Evolutionary conservation across 352 stramenopile genomes (phyloP).

Genomic region (Phytopythium mirpurense): DNA sequence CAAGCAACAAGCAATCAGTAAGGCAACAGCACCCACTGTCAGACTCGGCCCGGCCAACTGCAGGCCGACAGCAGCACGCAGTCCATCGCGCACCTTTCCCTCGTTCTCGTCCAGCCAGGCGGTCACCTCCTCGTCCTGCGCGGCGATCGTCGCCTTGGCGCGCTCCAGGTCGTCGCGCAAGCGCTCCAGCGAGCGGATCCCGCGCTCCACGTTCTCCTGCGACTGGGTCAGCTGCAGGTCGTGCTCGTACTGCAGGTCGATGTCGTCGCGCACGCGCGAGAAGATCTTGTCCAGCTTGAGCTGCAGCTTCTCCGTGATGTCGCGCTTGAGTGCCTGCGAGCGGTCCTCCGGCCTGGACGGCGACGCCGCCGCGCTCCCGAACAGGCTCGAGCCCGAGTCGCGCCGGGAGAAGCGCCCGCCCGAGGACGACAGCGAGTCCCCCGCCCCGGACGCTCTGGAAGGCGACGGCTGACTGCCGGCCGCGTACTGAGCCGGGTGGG

Average conservation of each 20-base stretch:
- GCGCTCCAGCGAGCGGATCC: slow-evolving; percentile 68
- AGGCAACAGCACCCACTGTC: too few relatives aligned
- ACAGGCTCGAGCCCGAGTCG: slow-evolving; percentile 16
- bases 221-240: slow-evolving; percentile 80
- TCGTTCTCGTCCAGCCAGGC: slow-evolving; percentile 77
- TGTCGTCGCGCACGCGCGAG: slow-evolving; percentile 80
- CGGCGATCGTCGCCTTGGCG: slow-evolving; percentile 41
- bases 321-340: slow-evolving; percentile 43
- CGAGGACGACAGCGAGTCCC: neutral
- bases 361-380: slow-evolving; percentile 15
- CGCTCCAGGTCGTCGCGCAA: slow-evolving; percentile 60
- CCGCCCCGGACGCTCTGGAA: neutral
- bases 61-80: too few relatives aligned
- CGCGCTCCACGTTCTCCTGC: slow-evolving; percentile 65
- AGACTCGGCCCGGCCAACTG: too few relatives aligned
- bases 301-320: slow-evolving; percentile 78
- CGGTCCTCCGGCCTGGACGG: slow-evolving; percentile 32
- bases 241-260: slow-evolving; percentile 84
- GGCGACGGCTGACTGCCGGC: neutral
- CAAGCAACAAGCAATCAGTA: too few relatives aligned
- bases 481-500: slow-evolving; percentile 18
- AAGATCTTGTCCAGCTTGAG: slow-evolving; percentile 72
- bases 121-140: slow-evolving; percentile 54
- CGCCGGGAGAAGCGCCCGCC: slow-evolving; percentile 7
- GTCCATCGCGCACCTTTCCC: slow-evolving; percentile 31